Base-by-base conservation (phyloP, 306 rosid genomes). In the Fragaria vesca region DNA sequence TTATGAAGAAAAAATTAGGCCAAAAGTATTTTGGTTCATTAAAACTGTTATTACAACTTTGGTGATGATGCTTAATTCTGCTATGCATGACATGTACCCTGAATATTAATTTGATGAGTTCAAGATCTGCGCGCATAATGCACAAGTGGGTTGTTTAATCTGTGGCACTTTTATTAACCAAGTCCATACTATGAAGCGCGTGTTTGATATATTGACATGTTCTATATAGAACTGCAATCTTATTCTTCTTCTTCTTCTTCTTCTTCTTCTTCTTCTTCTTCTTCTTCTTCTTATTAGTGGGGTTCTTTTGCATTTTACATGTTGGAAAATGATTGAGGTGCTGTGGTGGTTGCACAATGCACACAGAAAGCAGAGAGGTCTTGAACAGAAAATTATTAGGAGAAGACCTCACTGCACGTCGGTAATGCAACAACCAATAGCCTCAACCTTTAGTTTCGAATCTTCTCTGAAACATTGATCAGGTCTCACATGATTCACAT, bases 151-250 rank as follows among this genome's bases (percentile, higher is more conserved):
- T 50, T 17, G n/a, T 12, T 34, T 72, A 34, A 34, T n/a, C 57
- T 57, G 16, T 57, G 16, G 46, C 66, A 34, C 24, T 52, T 52
- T n/a, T 1, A 57, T 24, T 9, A 8, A 48, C 17, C 54, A 13
- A 34, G 46, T 34, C 34, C n/a, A 20, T 34, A 7, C 0, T 20
- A 6, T 51, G 58, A 18, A n/a, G 45, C 24, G 17, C 24, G 24
- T 36, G 48, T 54, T 73, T 73, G 5, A 48, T 43, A 43, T 43
- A 43, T 48, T 48, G 50, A 20, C 38, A 55, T 55, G 77, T 73
- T 15, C 36, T 55, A 34, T 54, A 28, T 55, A 43, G 47, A 42
- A 51, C 21, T 51, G 8, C 58, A 7, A 48, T 15, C 1, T 45
- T 12, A 0, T 50, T 50, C n/a, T 50, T 50, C 2, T 17, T 17